Conservation (phyloP, 1,284 basidiomycete species). For the Sutorius eximius region DNA sequence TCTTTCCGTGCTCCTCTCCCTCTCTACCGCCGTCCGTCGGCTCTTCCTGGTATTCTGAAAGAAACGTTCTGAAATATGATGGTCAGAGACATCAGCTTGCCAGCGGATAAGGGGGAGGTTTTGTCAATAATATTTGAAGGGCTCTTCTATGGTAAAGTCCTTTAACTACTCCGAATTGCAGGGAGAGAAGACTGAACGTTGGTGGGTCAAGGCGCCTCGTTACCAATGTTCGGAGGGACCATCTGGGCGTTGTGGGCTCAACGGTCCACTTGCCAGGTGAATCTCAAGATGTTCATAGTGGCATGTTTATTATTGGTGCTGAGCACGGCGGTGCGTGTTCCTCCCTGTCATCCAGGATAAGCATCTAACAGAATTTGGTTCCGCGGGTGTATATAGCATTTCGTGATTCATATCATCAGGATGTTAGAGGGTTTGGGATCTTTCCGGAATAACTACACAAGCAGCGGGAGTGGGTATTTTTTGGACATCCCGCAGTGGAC, state of each 20-base stretch:
- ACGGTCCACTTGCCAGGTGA: not conserved
- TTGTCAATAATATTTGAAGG: constrained; percentile 11
- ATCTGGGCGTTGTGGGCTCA: constrained; percentile 1
- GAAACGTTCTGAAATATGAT: not conserved
- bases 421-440: not conserved
- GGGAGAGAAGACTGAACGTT: not conserved
- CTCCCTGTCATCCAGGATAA: not conserved
- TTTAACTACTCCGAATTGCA: not conserved
- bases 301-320: constrained; percentile 1
- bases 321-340: constrained; percentile 3
- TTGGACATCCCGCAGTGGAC: constrained; percentile 21
- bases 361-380: not conserved
- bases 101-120: constrained; percentile 11
- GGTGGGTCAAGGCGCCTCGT: constrained; percentile 2
- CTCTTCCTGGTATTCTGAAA: not conserved
- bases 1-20: not conserved
- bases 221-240: constrained; percentile 7
- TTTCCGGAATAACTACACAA: not conserved
- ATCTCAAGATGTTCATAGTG: not conserved
- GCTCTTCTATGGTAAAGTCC: constrained; percentile 14
- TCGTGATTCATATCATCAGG: constrained; percentile 11
- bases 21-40: too few relatives aligned
- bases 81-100: not conserved
- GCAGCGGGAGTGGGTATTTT: constrained; percentile 14
- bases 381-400: constrained; percentile 7